Evolutionary conservation across 192 early-diverging fungal genomes (phyloP), one percentile per base, ranked within the genome.

Genomic region (Piromyces finnis): DNA sequence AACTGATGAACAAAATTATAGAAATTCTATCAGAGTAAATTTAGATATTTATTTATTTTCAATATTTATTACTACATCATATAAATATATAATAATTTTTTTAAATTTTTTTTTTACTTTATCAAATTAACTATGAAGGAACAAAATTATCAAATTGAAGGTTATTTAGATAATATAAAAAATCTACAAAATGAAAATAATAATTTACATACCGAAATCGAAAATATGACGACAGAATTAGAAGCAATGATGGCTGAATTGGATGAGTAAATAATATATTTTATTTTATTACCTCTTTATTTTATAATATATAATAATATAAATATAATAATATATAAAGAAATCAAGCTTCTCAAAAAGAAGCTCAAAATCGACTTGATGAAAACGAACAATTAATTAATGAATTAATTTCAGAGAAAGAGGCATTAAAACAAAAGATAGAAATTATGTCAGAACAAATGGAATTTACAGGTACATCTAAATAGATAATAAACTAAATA

Each of bases 171-270:
- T 14, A 88, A 89, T 79, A 84, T 90, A 37, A 81, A 89, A 68
- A 30, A 81, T 17, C 78, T 90, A 17, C 86, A 82, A 41, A 80
- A 78, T 9, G 82, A 88, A 77, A 90, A 90, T 77, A 77, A 59
- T 4, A 81, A 82, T 14, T 35, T 90, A 5, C 32, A 78, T 22
- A 28, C 29, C 2, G 88, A 90, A 77, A 80, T 88, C 9, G 88
- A 89, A 29, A 80, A 80, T 11, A 81, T 90, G 51, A 83, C 84
- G 2, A 79, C 84, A 79, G 89, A 90, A 79, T 78, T 90, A 12
- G 88, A 89, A 28, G 88, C 86, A 12, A 84, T 87, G n/a, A 84
- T 90, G 17, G 68, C 13, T 32, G 87, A 90, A 81, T 82, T 90
- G 12, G 89, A 90, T 29, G 84, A 82, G 87, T 88, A 39, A 28